phyloP scores from a whole-genome alignment of 2,329 filamentous ascomycete species.

The Rhynchosporium secalis region DNA sequence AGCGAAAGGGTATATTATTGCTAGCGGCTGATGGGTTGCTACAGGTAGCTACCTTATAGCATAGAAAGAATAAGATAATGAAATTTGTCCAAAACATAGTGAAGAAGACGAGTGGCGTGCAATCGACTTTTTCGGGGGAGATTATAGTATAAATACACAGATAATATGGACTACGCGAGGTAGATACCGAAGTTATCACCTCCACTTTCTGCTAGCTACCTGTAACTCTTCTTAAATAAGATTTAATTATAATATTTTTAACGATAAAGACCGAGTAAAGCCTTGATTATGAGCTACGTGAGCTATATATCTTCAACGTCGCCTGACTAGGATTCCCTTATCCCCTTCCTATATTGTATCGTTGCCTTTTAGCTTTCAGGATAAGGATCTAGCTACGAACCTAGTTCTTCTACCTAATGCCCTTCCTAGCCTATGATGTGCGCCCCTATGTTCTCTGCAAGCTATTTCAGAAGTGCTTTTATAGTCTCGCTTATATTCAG shows the following conservation, averaged over 20 bases:
- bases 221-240: not conserved
- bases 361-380: not conserved
- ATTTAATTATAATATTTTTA: not conserved
- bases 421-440: not conserved
- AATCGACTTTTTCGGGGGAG: not conserved
- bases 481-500: not conserved
- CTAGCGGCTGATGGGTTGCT: not conserved
- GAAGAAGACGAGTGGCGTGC: not conserved
- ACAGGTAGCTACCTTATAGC: not conserved
- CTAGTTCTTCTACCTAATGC: not conserved
- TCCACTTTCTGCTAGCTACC: not conserved
- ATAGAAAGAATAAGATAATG: not conserved
- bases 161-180: constrained; percentile 1
- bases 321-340: not conserved
- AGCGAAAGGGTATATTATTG: not conserved
- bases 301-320: not conserved
- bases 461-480: constrained; percentile 1
- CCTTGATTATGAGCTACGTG: not conserved
- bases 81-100: constrained; percentile 1
- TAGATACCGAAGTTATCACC: constrained; percentile 3
- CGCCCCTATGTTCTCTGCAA: not conserved
- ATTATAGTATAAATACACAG: not conserved
- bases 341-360: not conserved
- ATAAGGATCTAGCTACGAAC: not conserved
- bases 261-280: not conserved